These are phyloP conservation scores for Diaporthe sp. DNA, from an alignment of 2,329 filamentous ascomycete genomes.

Conservation along the genomic window DNA sequence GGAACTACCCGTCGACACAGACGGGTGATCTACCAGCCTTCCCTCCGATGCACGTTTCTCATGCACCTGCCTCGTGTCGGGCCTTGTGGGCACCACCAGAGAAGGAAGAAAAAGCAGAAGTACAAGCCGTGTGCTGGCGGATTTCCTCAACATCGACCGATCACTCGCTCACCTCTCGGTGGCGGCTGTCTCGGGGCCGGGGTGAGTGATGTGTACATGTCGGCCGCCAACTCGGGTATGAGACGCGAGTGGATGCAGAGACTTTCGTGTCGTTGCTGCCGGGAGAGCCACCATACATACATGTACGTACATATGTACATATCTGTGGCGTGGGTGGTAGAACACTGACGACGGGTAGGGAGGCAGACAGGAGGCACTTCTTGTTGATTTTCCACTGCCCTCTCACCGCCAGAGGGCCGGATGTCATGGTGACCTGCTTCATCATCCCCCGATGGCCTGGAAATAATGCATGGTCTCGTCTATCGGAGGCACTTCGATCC, in stretches of 20 bases:
- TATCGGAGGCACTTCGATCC: background rate
- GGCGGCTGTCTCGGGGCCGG: background rate
- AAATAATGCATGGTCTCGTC: background rate
- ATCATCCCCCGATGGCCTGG: background rate
- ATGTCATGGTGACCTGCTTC: background rate
- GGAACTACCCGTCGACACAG: background rate
- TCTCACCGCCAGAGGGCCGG: background rate
- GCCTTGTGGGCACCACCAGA: background rate
- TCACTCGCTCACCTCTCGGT: background rate
- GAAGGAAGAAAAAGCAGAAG: background rate
- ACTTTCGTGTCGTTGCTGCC: no score
- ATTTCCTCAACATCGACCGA: background rate
- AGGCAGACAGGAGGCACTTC: background rate
- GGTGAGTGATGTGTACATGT: background rate
- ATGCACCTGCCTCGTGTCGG: slow-evolving; percentile 24
- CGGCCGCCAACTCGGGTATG: background rate
- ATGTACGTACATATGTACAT: background rate
- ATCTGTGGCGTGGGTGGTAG: no score
- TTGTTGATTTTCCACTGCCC: background rate
- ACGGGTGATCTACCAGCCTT: slow-evolving; percentile 4
- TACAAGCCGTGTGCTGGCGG: background rate
- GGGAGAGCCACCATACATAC: background rate
- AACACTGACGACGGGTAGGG: background rate
- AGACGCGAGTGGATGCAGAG: background rate
- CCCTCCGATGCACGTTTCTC: slow-evolving; percentile 8